Evolutionary conservation across 257 asterid species (phyloP), one percentile per base, ranked within the genome.

Genomic region (Nicotiana paniculata): DNA sequence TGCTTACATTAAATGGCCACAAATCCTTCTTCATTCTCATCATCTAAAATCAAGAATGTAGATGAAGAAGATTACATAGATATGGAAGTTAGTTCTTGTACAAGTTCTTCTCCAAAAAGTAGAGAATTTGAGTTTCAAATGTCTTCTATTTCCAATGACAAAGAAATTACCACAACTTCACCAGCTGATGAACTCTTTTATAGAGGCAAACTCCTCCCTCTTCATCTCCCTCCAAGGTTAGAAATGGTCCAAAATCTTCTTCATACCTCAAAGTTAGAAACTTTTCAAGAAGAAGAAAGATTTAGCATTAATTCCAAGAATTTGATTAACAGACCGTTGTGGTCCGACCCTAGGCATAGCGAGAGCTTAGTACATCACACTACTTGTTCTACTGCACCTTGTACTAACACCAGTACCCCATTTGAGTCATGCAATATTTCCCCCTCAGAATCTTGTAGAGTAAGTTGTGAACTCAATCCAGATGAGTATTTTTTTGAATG

Each of bases 131-230:
- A 91, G 90, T 96, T 96, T 87, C 95, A 92, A 84, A 91, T 90
- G 92, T 55, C 89, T n/a, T 74, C 86, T 65, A 4, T 82, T 37
- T 37, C 85, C 87, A 35, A 51, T 4, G 88, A 84, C 15, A 89
- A 66, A 26, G 88, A 84, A 17, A 12, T 88, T 85, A 79, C 86
- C 57, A 78, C 85, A 32, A 78, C 90, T 58, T 90, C 86, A 55
- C 91, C 96, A 1, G 99, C 98, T 12, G 99, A 96, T 80, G 96
- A 94, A 69, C 98, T 96, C 83, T 96, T 96, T 85, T 90, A 88
- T 93, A 91, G 92, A 18, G 99, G 99, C 69, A 90, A 87, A 26
- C 97, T 94, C 86, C 94, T 94, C 82, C 99, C 99, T 5, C 99
- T 96, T 77, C 89, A 89, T 86, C 91, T 88, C 89, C 93, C 90